A percentile compares a stretch with the other conserved stretches of the same genome.
These are phyloP conservation scores for Fusarium sp. DNA, from an alignment of 2,329 filamentous ascomycete species.

Conservation along the genomic window DNA sequence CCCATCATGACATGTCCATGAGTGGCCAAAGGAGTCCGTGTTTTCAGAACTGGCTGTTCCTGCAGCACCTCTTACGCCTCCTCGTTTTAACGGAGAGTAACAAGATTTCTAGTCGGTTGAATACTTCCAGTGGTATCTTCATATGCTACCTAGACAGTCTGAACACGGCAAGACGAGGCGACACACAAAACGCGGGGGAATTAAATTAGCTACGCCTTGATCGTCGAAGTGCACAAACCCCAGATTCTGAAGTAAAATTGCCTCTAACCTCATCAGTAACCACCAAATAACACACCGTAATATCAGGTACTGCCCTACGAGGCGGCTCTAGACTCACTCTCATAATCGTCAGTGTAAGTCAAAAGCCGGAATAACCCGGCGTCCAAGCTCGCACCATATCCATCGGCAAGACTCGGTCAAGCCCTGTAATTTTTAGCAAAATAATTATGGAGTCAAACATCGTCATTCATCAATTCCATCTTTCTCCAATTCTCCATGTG, in stretches of 20 bases:
- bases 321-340: background rate
- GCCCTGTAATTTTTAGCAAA: background rate
- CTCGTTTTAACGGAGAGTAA: background rate
- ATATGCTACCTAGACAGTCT: background rate
- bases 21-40: background rate
- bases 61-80: slow-evolving; percentile 2
- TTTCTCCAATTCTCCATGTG: slow-evolving; percentile 10
- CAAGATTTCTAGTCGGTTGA: background rate
- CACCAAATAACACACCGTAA: background rate
- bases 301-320: background rate
- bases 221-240: background rate
- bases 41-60: background rate
- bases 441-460: background rate
- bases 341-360: background rate
- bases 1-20: background rate
- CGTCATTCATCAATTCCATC: slow-evolving; percentile 5
- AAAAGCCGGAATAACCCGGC: slow-evolving; percentile 11
- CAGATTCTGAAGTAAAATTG: background rate
- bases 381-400: background rate
- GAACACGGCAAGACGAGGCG: background rate
- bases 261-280: background rate
- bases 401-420: slow-evolving; percentile 25
- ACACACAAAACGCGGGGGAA: background rate
- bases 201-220: background rate
- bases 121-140: background rate